phyloP scores from a whole-genome alignment of 331 rosid genomes.

The Pyracantha coccinea region DNA sequence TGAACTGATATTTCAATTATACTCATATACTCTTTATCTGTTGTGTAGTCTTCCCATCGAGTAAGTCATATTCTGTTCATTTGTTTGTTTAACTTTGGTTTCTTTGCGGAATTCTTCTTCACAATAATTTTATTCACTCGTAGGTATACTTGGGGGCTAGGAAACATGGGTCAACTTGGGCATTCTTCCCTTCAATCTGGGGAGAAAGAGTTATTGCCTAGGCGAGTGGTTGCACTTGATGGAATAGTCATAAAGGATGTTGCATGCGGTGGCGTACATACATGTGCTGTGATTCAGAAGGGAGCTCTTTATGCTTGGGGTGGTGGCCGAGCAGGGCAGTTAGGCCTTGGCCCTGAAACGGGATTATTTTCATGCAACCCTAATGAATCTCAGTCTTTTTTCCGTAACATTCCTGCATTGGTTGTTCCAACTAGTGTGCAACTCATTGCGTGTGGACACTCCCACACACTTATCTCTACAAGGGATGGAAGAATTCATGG shows the following conservation, averaged over 20 bases:
- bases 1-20: neutral
- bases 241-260: slow-evolving; percentile 49
- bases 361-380: slow-evolving; percentile 69
- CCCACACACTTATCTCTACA: slow-evolving; percentile 71
- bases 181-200: slow-evolving; percentile 85
- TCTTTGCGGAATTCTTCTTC: neutral
- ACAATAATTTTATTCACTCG: slow-evolving; percentile 19
- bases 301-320: slow-evolving; percentile 97
- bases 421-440: slow-evolving; percentile 72
- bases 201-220: slow-evolving; percentile 76
- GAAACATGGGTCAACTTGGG: slow-evolving; percentile 96
- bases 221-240: slow-evolving; percentile 85
- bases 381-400: slow-evolving; percentile 47
- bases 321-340: slow-evolving; percentile 84
- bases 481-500: slow-evolving; percentile 86
- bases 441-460: slow-evolving; percentile 86
- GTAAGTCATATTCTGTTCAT: neutral
- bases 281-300: slow-evolving; percentile 66
- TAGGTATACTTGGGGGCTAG: slow-evolving; percentile 95
- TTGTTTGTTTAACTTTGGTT: neutral
- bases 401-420: slow-evolving; percentile 70
- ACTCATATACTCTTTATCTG: neutral
- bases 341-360: slow-evolving; percentile 83
- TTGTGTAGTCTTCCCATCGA: neutral
- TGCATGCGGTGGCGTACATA: slow-evolving; percentile 88